Evolutionary conservation across 78 protist genomes (phyloP).

Genomic region (Polysphondylium violaceum): DNA sequence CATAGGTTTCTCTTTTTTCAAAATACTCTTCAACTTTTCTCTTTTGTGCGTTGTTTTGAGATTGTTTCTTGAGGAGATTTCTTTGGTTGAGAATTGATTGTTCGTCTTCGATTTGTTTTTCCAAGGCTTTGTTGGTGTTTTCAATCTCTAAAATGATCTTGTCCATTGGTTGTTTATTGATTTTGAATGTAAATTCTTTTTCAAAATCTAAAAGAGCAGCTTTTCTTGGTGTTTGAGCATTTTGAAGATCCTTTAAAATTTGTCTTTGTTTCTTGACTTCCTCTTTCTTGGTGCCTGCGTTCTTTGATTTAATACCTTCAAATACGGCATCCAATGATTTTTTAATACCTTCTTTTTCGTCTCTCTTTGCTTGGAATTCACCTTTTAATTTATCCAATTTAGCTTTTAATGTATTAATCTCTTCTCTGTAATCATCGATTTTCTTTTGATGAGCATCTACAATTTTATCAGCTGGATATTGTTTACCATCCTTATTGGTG

Average conservation of each 20-base stretch:
- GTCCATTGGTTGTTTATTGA: background rate
- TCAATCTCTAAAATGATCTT: background rate
- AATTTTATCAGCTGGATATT: conserved; percentile 26
- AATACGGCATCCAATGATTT: background rate
- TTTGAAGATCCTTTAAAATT: background rate
- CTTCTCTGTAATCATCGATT: background rate
- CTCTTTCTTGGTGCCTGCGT: background rate
- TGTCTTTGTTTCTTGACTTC: background rate
- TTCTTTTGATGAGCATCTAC: conserved; percentile 4
- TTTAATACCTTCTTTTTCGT: background rate
- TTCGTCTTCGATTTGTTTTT: conserved; percentile 36
- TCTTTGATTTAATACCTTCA: background rate
- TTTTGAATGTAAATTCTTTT: conserved; percentile 16
- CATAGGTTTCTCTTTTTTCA: background rate
- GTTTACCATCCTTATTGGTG: background rate
- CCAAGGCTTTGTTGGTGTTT: background rate
- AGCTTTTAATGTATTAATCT: background rate
- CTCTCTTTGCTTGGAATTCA: background rate
- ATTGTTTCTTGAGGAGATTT: conserved; percentile 5
- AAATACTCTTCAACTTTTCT: background rate
- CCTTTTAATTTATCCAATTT: background rate
- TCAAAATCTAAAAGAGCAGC: background rate
- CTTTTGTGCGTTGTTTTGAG: background rate
- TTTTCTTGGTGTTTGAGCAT: conserved; percentile 17
- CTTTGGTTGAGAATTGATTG: background rate